Base-by-base conservation (phyloP, 768 basidiomycete species). In the Mrakia gelida region DNA sequence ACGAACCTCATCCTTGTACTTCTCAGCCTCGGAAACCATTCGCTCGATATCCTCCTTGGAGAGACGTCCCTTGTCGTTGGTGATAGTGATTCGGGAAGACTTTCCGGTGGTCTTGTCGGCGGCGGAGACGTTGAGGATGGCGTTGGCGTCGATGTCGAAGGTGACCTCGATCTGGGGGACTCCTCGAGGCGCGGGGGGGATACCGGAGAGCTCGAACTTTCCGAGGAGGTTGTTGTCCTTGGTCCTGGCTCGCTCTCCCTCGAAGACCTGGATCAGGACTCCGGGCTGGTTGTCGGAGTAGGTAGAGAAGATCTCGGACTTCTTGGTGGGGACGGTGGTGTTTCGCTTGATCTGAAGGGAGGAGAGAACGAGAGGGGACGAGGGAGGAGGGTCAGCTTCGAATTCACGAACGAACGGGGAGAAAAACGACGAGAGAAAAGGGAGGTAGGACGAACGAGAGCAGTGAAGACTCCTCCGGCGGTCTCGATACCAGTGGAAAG, bases 211-310 rank as follows among this genome's bases (percentile, higher is more conserved):
- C 82, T 87, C 87, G 85, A 98, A 98, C 87, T 98, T 97, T 84
- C 96, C 96, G 84, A 98, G 92, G 49, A 95, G 85, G 87, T 98
- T 97, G 89, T 98, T 98, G 87, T 98, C 96, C 88, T 95, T 97
- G 79, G 95, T 97, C 83, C 94, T 92, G 45, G 95, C 94, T 88
- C 95, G 94, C 85, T 98, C 95, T 86, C 95, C 96, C 88, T 98
- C 96, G 79, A 81, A 86, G 75, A 85, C 84, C 76, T 85, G 84
- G 79, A 85, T 85, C 71, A 82, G 79, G 67, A 85, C 84, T 77
- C 83, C 84, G 32, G 84, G 84, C 81, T 85, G 84, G 82, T 85
- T 85, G 82, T 85, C 84, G 75, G 84, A 83, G 75, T 84, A 84
- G 54, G 84, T 85, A 28, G 84, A 85, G 83, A 85, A 85, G 81